Conservation (phyloP, 2,329 filamentous ascomycete species). For the Neofusicoccum sp. region DNA sequence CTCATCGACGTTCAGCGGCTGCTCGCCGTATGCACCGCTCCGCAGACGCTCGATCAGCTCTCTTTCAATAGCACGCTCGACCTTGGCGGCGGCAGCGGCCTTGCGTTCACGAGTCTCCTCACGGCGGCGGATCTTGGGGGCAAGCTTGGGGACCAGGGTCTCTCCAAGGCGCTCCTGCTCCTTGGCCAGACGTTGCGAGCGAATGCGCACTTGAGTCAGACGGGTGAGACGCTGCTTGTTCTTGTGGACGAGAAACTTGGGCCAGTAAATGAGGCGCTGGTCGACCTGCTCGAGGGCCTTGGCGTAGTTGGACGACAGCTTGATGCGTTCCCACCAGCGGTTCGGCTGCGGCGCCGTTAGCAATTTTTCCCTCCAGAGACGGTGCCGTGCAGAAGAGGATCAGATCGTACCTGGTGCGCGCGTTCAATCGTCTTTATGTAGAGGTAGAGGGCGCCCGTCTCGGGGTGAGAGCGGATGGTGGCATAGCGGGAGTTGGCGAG, state of each 20-base stretch:
- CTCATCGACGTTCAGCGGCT: conserved; percentile 89
- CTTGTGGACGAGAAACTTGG: conserved; percentile 89
- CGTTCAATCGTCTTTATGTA: conserved; percentile 97
- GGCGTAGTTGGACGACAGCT: conserved; percentile 84
- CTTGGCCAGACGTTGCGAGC: conserved; percentile 72
- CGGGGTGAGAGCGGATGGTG: conserved; percentile 78
- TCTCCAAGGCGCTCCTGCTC: conserved; percentile 90
- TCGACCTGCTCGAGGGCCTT: conserved; percentile 87
- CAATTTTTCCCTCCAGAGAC: neutral
- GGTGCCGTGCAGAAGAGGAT: too few species aligned
- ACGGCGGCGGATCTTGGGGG: conserved; percentile 72
- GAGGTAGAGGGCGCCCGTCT: conserved; percentile 81
- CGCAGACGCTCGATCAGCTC: conserved; percentile 88
- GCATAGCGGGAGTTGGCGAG: conserved; percentile 91
- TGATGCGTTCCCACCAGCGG: conserved; percentile 84
- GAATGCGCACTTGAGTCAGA: conserved; percentile 85
- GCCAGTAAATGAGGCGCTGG: conserved; percentile 70
- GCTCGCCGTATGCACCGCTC: conserved; percentile 88
- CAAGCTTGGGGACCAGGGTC: conserved; percentile 80
- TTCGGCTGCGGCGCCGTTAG: conserved; percentile 3
- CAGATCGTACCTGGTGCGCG: conserved; percentile 57
- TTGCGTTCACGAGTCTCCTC: conserved; percentile 51
- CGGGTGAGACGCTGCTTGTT: conserved; percentile 95
- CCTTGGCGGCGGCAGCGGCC: conserved; percentile 68
- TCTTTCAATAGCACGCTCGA: conserved; percentile 92